Evolutionary conservation across 169 alveolate genomes (phyloP).

Genomic region (Miamiensis avidus): DNA sequence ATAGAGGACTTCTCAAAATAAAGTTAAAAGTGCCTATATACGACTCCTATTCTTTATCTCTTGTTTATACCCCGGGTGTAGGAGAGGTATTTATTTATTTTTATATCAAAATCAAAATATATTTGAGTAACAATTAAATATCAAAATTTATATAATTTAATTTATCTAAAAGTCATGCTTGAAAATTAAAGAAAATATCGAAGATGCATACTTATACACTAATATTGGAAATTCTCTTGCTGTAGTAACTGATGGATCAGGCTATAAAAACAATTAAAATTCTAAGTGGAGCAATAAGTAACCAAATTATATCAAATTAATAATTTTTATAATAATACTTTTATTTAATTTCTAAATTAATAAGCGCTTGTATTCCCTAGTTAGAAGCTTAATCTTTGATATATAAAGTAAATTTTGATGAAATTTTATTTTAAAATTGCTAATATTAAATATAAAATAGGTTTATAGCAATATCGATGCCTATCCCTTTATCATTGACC

Average conservation of each 20-base stretch:
- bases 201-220: conserved; percentile 35
- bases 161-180: conserved; percentile 1
- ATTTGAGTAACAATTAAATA: no score
- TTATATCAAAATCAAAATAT: no score
- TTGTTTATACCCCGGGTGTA: conserved; percentile 59
- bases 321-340: no score
- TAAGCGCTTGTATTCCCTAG: conserved; percentile 33
- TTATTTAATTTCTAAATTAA: no score
- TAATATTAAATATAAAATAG: no score
- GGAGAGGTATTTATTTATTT: no score
- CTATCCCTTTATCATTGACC: conserved; percentile 46
- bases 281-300: conserved; percentile 9
- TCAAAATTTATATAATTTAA: no score
- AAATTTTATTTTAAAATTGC: no score
- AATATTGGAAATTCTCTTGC: conserved; percentile 49
- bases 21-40: conserved; percentile 41
- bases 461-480: conserved; percentile 40
- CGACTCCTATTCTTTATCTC: conserved; percentile 44
- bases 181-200: conserved; percentile 44
- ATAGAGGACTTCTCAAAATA: conserved; percentile 39
- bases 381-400: conserved; percentile 37
- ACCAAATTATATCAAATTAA: no score
- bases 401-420: no score
- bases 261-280: not conserved
- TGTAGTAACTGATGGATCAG: conserved; percentile 38